Evolutionary conservation across 2,329 filamentous ascomycete species (phyloP).

Genomic region (Sarocladium brachiariae): DNA sequence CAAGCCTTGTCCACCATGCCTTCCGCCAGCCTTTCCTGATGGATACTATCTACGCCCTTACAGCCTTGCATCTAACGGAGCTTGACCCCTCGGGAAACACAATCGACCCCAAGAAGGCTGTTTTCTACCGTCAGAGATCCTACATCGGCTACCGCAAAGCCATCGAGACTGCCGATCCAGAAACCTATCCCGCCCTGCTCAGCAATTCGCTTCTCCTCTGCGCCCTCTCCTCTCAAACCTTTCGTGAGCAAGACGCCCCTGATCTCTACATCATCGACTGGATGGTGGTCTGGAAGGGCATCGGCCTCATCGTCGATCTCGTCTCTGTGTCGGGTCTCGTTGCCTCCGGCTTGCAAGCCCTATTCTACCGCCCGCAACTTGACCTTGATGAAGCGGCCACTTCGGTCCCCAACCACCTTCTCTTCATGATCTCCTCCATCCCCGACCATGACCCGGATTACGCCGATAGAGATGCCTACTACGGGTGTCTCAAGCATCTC

Average conservation of each 20-base stretch:
- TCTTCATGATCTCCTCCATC: conserved; percentile 43
- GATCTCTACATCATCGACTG: conserved; percentile 48
- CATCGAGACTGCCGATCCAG: conserved; percentile 37
- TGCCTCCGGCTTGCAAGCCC: conserved; percentile 35
- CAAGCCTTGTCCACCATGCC: conserved; percentile 41
- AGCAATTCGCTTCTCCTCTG: conserved; percentile 45
- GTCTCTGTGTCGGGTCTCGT: conserved; percentile 21
- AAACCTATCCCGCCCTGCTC: conserved; percentile 42
- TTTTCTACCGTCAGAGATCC: conserved; percentile 40
- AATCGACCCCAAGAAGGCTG: conserved; percentile 31
- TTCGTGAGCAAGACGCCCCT: conserved; percentile 38
- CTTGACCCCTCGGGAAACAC: conserved; percentile 23
- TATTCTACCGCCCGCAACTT: conserved; percentile 44
- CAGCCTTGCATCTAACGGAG: conserved; percentile 42
- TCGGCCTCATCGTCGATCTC: conserved; percentile 37
- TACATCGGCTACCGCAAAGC: conserved; percentile 46
- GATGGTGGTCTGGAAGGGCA: conserved; percentile 50
- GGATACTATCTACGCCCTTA: conserved; percentile 45
- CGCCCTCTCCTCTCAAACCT: conserved; percentile 42
- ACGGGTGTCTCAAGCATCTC: conserved; percentile 39
- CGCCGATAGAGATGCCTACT: conserved; percentile 32
- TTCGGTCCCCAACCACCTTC: conserved; percentile 39
- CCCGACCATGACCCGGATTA: conserved; percentile 34
- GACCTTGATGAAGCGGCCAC: conserved; percentile 34
- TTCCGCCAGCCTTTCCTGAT: conserved; percentile 48